phyloP scores from a whole-genome alignment of 2,329 filamentous ascomycete genomes.

The Microdochium trichocladiopsis region DNA sequence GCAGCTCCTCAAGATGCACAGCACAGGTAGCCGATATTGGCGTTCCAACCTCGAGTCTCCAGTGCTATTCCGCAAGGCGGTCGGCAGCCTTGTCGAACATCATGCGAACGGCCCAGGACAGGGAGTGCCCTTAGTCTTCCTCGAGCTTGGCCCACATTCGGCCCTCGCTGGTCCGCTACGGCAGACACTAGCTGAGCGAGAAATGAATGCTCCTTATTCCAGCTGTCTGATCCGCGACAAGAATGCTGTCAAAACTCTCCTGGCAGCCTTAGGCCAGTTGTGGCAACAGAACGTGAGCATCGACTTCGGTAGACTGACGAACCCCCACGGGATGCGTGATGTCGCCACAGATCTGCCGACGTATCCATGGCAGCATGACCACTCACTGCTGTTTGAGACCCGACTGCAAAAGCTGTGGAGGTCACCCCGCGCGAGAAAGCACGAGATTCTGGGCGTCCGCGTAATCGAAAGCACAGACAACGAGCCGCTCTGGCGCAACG shows the following conservation, averaged over 20 bases:
- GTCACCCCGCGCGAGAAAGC: not conserved
- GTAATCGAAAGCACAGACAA: not conserved
- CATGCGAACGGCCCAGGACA: no score
- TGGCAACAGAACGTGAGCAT: not conserved
- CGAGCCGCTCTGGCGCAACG: not conserved
- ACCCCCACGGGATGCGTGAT: not conserved
- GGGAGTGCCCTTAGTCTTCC: not conserved
- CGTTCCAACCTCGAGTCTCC: not conserved
- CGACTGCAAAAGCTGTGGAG: not conserved
- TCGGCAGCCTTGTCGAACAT: not conserved
- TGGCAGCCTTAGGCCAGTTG: constrained; percentile 11
- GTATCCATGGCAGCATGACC: not conserved
- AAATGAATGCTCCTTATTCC: constrained; percentile 8
- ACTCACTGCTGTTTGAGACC: not conserved
- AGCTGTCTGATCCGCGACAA: constrained; percentile 12
- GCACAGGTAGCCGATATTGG: not conserved
- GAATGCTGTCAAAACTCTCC: constrained; percentile 11
- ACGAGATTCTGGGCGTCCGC: not conserved
- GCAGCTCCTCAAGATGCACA: not conserved
- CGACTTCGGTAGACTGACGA: constrained; percentile 1
- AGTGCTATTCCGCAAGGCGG: not conserved
- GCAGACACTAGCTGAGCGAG: not conserved
- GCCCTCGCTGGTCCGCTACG: not conserved
- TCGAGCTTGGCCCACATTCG: not conserved
- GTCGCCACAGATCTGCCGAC: not conserved